Percentiles rank a stretch among this genome's conserved stretches.
phyloP scores from a whole-genome alignment of 768 basidiomycete genomes.

The Tulasnella sp. region DNA sequence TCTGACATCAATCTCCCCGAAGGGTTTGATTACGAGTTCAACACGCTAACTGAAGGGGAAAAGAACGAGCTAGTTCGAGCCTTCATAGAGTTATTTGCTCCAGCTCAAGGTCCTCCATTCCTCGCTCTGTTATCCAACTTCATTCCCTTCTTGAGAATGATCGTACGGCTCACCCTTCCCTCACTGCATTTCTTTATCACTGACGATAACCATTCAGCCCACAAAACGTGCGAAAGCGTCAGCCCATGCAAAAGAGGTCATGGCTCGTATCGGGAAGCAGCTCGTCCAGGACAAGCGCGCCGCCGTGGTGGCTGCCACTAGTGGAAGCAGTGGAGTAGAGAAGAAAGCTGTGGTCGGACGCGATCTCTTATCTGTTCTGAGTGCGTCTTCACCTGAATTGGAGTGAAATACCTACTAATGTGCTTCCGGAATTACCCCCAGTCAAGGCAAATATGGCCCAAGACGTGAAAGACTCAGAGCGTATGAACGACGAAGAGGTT shows the following conservation, averaged over 20 bases:
- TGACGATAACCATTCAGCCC: background rate
- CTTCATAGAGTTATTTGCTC: conserved; percentile 36
- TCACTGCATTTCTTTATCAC: background rate
- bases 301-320: conserved; percentile 32
- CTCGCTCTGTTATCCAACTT: background rate
- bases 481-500: conserved; percentile 39
- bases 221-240: background rate
- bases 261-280: conserved; percentile 31
- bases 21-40: conserved; percentile 40
- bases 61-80: conserved; percentile 40
- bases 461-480: conserved; percentile 37
- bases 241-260: background rate
- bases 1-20: background rate
- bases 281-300: conserved; percentile 39
- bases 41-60: conserved; percentile 36
- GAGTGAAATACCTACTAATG: background rate
- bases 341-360: conserved; percentile 38
- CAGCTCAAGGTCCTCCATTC: background rate
- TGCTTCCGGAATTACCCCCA: conserved; percentile 18
- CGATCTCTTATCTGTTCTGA: conserved; percentile 39
- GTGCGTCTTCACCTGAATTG: conserved; percentile 32
- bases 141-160: background rate
- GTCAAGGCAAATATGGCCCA: conserved; percentile 41
- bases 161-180: background rate
- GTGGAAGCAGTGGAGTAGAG: conserved; percentile 33